phyloP scores from a whole-genome alignment of 352 stramenopile species.

The Phytopythium oedochilum region DNA sequence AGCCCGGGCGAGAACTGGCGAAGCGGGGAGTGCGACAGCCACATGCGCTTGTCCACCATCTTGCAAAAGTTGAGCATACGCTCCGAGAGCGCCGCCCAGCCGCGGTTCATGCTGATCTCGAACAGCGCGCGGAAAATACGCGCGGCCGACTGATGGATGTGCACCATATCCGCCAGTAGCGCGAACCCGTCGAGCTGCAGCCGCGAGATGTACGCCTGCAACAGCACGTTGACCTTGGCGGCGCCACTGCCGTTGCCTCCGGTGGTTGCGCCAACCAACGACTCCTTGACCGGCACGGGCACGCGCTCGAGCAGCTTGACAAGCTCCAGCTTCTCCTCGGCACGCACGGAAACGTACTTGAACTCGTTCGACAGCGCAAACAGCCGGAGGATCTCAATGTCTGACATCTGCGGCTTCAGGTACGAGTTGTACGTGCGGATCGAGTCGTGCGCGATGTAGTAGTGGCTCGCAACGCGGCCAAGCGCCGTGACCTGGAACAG shows the following conservation, averaged over 20 bases:
- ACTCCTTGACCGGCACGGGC: constrained; percentile 98
- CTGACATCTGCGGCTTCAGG: constrained; percentile 98
- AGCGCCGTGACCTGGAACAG: constrained; percentile 96
- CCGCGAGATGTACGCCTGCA: constrained; percentile 99
- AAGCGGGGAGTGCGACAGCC: constrained; percentile 96
- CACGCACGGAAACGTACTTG: constrained; percentile 96
- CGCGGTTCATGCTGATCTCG: constrained; percentile 96
- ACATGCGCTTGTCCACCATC: constrained; percentile 99
- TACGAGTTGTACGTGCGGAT: constrained; percentile 99
- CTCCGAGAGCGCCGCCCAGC: constrained; percentile 94
- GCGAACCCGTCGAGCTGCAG: constrained; percentile 98
- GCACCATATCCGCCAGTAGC: constrained; percentile 98
- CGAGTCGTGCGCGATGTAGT: constrained; percentile 98
- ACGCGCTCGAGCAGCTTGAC: constrained; percentile 96
- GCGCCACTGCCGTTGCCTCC: constrained; percentile 34
- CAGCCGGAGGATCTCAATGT: constrained; percentile 99
- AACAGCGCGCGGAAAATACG: constrained; percentile 99
- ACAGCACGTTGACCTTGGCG: constrained; percentile 98
- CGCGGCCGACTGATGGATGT: constrained; percentile 98
- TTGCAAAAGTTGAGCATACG: constrained; percentile 97
- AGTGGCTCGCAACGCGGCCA: constrained; percentile 97
- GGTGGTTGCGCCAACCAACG: constrained; percentile 35
- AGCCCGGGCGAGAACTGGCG: constrained; percentile 94
- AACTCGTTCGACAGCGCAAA: constrained; percentile 99
- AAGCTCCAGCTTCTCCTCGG: constrained; percentile 99